Evolutionary conservation across 129 eudicot species (phyloP), one percentile per base, ranked within the genome.

Genomic region (Escallonia herrerae): DNA sequence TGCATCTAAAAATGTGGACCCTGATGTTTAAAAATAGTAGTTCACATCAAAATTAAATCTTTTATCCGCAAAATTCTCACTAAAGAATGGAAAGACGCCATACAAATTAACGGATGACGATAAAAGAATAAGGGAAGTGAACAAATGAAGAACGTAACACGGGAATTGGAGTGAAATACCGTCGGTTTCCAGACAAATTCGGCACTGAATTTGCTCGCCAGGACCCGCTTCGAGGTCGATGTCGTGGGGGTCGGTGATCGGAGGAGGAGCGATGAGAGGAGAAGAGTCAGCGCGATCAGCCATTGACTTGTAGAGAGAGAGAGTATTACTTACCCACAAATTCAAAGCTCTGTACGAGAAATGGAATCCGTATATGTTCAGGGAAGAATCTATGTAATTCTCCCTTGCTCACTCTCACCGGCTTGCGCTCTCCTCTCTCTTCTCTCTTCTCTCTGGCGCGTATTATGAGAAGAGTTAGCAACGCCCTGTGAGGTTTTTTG

Each of bases 191-290:
- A 93, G 96, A 77, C 99, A 93, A 80, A 89, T 89, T 46, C 96
- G 84, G 81, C 99, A 93, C 77, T 89, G 99, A 78, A 83, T 89
- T 83, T 93, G 95, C 54, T 93, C 96, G 3, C 84, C 91, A 7
- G 96, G 89, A 42, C 99, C 99, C 6, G 95, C 99, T 87, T 93
- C 99, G 42, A 93, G 82, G 78, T 93, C 99, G 77, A 93, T 82
- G 76, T 73, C 82, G 22, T 37, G 15, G 6, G 80, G 80, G 10
- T 75, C 80, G 8, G 66, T 56, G 59, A 80, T 67, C 63, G 77
- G 80, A 11, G 79, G 66, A 15, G 96, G 95, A 53, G 91, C 73
- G 50, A 93, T 67, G 7, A 93, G 81, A 53, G 99, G 91, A 6
- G 86, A 77, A 46, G 86, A 77, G 52, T 88, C 99, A 6, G 82